Evolutionary conservation across 2,329 filamentous ascomycete species (phyloP), one percentile per base, ranked within the genome.

Genomic region (Anthostomella pinea): DNA sequence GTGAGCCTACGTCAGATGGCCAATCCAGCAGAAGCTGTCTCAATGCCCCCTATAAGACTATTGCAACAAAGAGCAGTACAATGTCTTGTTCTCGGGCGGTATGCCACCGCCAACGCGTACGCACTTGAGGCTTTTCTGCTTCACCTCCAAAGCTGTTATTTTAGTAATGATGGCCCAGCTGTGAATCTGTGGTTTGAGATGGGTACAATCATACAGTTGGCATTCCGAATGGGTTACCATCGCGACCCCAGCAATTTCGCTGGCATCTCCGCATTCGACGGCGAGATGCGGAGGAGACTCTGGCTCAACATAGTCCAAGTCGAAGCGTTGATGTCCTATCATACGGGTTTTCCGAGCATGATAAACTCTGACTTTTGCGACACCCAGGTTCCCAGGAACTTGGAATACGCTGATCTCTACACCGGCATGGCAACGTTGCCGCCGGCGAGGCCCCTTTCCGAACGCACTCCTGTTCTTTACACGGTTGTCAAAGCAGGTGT

Each of bases 271-370:
- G 44, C 54, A 0, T 66, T 68, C 34, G 52, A 63, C 3, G 64
- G 57, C 16, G 66, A 69, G 48, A 69, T 70, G 63, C 53, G 67
- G 8, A 53, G 67, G 13, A 53, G 66, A 8, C 45, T 62, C 1
- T 69, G 65, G 66, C 45, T 56, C 13, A 49, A 54, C 16, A 57
- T 68, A 2, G 62, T 58, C 27, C 67, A 69, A 45, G 46, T 71
- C 4, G 70, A 74, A 21, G 55, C 67, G 0, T 42, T 72, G 7
- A 58, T 70, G 25, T 70, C 67, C 0, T 70, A 69, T 26, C 66
- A 72, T 36, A 57, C 72, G 23, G 70, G 70, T 0, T 54, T 73
- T 13, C 71, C 70, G 2, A 67, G 66, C n/a, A 68, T 72, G 61
- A 63, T 72, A 9, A 49, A 53, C 8, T 52, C 55, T 4, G 52